Evolutionary conservation across 2,329 filamentous ascomycete genomes (phyloP).

Genomic region (Calonectria pseudoreteaudii): DNA sequence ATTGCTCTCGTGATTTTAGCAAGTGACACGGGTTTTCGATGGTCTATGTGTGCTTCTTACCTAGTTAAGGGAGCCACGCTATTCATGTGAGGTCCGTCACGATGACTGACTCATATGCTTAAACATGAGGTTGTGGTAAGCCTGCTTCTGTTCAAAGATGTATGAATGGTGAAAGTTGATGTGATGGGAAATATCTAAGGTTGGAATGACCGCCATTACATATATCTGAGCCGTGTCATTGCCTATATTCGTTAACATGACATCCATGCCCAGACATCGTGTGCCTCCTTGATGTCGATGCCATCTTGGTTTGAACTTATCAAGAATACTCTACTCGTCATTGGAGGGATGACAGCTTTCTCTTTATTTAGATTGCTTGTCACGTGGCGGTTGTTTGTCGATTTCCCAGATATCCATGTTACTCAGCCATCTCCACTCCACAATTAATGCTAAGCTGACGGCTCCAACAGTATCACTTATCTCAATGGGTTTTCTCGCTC

Average conservation of each 20-base stretch:
- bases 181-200: background rate
- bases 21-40: background rate
- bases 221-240: background rate
- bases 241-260: background rate
- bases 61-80: background rate
- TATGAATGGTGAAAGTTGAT: background rate
- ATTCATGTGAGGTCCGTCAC: background rate
- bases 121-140: background rate
- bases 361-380: background rate
- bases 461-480: background rate
- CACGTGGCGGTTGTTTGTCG: background rate
- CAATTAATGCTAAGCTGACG: slow-evolving; percentile 2
- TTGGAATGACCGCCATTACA: background rate
- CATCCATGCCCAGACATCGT: background rate
- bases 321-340: background rate
- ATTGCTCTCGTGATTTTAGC: background rate
- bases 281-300: background rate
- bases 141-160: background rate
- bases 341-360: background rate
- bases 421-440: slow-evolving; percentile 6
- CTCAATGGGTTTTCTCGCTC: background rate
- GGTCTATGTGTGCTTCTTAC: background rate
- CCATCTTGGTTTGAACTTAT: background rate
- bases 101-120: background rate
- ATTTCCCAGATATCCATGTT: background rate